phyloP scores from a whole-genome alignment of 495 filamentous ascomycete genomes.

The Penicillium dipodomyicola region DNA sequence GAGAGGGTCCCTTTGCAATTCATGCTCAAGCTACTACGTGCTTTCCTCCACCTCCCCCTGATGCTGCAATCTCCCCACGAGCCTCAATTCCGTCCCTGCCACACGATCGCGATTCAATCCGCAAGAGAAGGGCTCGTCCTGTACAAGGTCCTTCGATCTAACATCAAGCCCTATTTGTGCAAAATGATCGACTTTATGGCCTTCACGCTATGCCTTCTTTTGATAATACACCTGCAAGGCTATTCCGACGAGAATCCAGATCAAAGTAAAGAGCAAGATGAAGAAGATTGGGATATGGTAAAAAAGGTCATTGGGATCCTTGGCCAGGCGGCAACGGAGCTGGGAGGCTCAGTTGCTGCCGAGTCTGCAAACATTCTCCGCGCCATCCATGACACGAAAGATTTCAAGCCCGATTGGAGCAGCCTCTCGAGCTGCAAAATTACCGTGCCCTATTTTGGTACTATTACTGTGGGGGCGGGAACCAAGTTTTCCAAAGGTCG shows the following conservation, averaged over 20 bases:
- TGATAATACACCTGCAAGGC: constrained; percentile 48
- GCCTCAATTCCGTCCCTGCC: constrained; percentile 38
- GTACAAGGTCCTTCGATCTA: constrained; percentile 44
- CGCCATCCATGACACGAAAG: constrained; percentile 25
- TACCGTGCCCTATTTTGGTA: constrained; percentile 49
- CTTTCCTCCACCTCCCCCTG: constrained; percentile 53
- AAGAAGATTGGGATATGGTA: constrained; percentile 46
- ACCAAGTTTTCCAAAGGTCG: constrained; percentile 23
- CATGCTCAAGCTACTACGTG: constrained; percentile 42
- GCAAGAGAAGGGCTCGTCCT: constrained; percentile 44
- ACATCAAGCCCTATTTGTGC: constrained; percentile 42
- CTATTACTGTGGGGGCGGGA: constrained; percentile 34
- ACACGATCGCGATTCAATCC: constrained; percentile 44
- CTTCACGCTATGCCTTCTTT: constrained; percentile 50
- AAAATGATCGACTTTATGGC: constrained; percentile 55
- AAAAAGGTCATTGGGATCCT: constrained; percentile 42
- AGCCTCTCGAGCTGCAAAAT: constrained; percentile 27
- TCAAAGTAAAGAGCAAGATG: constrained; percentile 35
- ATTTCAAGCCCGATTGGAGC: constrained; percentile 6
- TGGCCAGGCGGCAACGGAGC: constrained; percentile 35
- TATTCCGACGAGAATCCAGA: constrained; percentile 31
- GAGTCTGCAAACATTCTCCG: constrained; percentile 48
- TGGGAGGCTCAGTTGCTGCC: constrained; percentile 48
- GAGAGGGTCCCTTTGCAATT: constrained; percentile 46
- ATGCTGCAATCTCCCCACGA: constrained; percentile 51